Percentiles rank a stretch among this genome's conserved stretches.
Conservation (phyloP, 805 yeast species). For the Debaryomyces tyrocola region DNA sequence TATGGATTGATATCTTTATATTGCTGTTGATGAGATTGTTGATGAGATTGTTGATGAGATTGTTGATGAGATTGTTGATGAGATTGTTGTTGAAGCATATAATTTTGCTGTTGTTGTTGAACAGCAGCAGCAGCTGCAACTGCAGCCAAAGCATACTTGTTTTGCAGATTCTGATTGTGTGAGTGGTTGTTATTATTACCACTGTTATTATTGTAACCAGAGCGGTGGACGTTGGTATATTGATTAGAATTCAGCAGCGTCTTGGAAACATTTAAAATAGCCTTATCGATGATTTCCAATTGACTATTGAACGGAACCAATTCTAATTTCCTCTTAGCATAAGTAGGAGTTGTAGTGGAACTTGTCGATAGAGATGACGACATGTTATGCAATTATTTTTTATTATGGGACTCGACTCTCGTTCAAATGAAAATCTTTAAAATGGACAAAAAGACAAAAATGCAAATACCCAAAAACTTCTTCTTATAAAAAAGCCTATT, state of each 20-base stretch:
- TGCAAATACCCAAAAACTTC: neutral
- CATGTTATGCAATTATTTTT: neutral
- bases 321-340: slow-evolving; percentile 26
- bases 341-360: slow-evolving; percentile 3
- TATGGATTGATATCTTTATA: neutral
- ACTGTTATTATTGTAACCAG: slow-evolving; percentile 2
- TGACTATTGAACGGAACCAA: slow-evolving; percentile 29
- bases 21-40: slow-evolving; percentile 9
- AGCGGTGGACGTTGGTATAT: slow-evolving; percentile 2
- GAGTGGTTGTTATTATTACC: slow-evolving; percentile 6
- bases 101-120: slow-evolving; percentile 21
- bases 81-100: slow-evolving; percentile 16
- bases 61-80: slow-evolving; percentile 9
- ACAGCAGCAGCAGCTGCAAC: slow-evolving; percentile 35
- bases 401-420: too few species aligned
- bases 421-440: too few species aligned
- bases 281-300: slow-evolving; percentile 22
- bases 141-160: slow-evolving; percentile 27
- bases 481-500: neutral
- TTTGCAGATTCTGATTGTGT: slow-evolving; percentile 14
- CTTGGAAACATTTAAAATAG: slow-evolving; percentile 7
- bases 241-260: slow-evolving; percentile 7
- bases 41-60: slow-evolving; percentile 17
- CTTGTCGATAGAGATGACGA: neutral
- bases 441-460: neutral